These are phyloP conservation scores for Crithidia brevicula DNA, from an alignment of 208 protist species.

Conservation along the genomic window DNA sequence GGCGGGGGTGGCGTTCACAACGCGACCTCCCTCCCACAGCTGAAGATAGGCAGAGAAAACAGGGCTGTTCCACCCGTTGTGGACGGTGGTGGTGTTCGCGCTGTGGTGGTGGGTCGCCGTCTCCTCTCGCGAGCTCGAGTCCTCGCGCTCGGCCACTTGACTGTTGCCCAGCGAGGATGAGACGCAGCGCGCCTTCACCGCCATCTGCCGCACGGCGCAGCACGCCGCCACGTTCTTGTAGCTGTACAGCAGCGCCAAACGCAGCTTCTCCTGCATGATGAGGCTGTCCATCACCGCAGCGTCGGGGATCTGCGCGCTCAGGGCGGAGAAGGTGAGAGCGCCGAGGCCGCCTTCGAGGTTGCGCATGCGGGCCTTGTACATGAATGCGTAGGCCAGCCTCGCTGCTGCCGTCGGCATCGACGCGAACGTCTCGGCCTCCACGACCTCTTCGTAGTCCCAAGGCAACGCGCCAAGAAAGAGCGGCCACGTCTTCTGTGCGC, in stretches of 20 bases:
- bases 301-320: constrained; percentile 52
- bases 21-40: background rate
- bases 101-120: background rate
- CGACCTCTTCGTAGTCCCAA: constrained; percentile 43
- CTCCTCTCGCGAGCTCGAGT: background rate
- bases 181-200: background rate
- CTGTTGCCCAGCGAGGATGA: constrained; percentile 6
- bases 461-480: constrained; percentile 49
- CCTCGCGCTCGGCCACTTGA: background rate
- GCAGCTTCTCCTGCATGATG: constrained; percentile 59
- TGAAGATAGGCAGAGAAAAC: constrained; percentile 11
- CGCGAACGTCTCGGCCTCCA: constrained; percentile 12
- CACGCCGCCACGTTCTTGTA: constrained; percentile 23
- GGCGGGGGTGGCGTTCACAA: background rate
- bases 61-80: constrained; percentile 10
- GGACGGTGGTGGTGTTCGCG: too few relatives aligned
- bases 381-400: constrained; percentile 49
- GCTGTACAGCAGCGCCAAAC: constrained; percentile 35
- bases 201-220: constrained; percentile 23
- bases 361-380: constrained; percentile 44
- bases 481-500: constrained; percentile 29
- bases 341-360: constrained; percentile 53
- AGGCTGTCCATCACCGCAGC: constrained; percentile 46
- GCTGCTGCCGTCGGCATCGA: constrained; percentile 26
- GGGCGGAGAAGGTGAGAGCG: constrained; percentile 46